Conservation (phyloP, 2,329 filamentous ascomycete species). For the Stagonosporopsis cucurbitacearum region DNA sequence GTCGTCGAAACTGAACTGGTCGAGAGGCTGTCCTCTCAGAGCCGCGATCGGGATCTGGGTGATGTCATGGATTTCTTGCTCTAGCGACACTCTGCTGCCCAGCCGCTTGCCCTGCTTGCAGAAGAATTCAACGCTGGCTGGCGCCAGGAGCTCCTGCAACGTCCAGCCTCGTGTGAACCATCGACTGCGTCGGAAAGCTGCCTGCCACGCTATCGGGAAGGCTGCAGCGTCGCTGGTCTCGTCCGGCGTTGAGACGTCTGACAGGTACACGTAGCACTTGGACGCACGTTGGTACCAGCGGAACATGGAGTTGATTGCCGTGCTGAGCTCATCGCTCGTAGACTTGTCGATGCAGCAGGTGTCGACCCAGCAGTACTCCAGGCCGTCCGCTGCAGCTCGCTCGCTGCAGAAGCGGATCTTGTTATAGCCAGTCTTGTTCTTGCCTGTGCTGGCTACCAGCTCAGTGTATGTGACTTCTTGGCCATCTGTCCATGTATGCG, state of each 20-base stretch:
- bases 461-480: too few species aligned
- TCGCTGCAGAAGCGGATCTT: too few species aligned
- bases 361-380: background rate
- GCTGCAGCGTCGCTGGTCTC: background rate
- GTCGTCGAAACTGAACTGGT: too few species aligned
- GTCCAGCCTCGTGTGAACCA: background rate
- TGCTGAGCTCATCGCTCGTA: background rate
- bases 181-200: background rate
- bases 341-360: background rate
- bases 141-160: slow-evolving; percentile 12
- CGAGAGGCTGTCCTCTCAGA: too few species aligned
- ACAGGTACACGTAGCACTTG: background rate
- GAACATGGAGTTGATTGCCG: background rate
- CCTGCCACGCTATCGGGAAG: too few species aligned
- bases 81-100: slow-evolving; percentile 16
- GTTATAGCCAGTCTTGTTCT: too few species aligned
- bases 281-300: background rate
- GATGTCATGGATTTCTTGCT: slow-evolving; percentile 22
- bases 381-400: background rate
- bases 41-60: slow-evolving; percentile 21
- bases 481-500: too few species aligned
- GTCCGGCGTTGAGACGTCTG: background rate
- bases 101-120: background rate
- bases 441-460: too few species aligned
- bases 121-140: slow-evolving; percentile 4